phyloP scores from a whole-genome alignment of 1,284 basidiomycete species.

The Moniliella sp. region DNA sequence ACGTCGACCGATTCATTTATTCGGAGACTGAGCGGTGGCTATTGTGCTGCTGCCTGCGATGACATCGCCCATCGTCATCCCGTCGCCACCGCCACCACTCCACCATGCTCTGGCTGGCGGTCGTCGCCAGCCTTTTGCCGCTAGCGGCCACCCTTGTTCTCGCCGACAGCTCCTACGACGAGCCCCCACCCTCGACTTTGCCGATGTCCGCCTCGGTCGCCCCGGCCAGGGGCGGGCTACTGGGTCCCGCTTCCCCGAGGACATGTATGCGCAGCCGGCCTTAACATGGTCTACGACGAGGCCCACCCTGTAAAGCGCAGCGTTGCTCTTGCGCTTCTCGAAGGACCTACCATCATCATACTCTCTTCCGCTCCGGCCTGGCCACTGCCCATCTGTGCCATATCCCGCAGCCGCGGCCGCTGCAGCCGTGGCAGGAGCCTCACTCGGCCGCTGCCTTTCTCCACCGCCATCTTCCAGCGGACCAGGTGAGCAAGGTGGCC shows the following conservation, averaged over 20 bases:
- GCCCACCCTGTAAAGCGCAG: background rate
- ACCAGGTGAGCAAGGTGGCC: background rate
- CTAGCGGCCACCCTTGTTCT: too few relatives aligned
- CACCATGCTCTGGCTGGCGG: too few relatives aligned
- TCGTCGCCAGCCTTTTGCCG: too few relatives aligned
- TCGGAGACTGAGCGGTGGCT: too few relatives aligned
- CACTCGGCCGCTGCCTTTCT: background rate
- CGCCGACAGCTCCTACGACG: too few relatives aligned
- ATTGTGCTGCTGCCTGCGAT: too few relatives aligned
- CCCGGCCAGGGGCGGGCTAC: background rate
- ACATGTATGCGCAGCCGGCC: slow-evolving; percentile 1
- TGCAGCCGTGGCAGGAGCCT: background rate
- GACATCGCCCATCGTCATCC: too few relatives aligned
- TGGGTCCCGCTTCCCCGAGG: slow-evolving; percentile 1
- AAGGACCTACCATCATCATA: too few relatives aligned
- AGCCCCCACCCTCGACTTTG: background rate
- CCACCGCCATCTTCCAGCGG: background rate
- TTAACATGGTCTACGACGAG: slow-evolving; percentile 1
- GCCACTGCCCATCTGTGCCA: background rate
- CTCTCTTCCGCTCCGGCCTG: too few relatives aligned
- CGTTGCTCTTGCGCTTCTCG: background rate
- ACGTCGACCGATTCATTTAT: too few relatives aligned
- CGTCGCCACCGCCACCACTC: too few relatives aligned
- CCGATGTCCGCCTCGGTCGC: background rate
- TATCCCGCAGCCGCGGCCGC: background rate